phyloP scores from a whole-genome alignment of 1,139 yeast species.

The Nakaseomyces uthaithaninus region DNA sequence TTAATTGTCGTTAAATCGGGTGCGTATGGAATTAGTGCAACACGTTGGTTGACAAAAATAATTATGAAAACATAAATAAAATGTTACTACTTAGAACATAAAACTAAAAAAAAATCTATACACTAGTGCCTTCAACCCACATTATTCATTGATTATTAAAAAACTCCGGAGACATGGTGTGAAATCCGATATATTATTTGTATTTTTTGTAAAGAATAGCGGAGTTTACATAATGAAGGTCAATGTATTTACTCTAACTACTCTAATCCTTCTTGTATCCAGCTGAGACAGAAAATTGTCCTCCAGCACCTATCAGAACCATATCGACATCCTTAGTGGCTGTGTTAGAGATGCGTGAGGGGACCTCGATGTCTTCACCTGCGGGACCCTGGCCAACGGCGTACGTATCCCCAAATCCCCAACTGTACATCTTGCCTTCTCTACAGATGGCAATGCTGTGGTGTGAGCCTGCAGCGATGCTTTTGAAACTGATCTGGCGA shows the following conservation, averaged over 20 bases:
- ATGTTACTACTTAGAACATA: too few species aligned
- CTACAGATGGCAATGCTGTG: slow-evolving; percentile 67
- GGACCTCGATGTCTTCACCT: slow-evolving; percentile 80
- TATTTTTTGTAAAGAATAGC: not conserved
- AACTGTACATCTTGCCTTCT: slow-evolving; percentile 80
- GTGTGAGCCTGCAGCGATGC: slow-evolving; percentile 79
- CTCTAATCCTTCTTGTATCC: slow-evolving; percentile 39
- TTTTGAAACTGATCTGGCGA: slow-evolving; percentile 41
- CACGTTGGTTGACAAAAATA: too few species aligned
- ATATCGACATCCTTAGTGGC: slow-evolving; percentile 80
- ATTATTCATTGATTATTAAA: too few species aligned
- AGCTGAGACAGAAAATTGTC: slow-evolving; percentile 86
- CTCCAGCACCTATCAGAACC: slow-evolving; percentile 75
- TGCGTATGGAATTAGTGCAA: too few species aligned
- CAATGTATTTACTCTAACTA: not conserved
- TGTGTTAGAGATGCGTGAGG: slow-evolving; percentile 82
- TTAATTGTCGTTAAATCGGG: too few species aligned
- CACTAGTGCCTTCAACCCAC: too few species aligned
- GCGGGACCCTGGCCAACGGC: slow-evolving; percentile 92
- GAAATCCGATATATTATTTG: too few species aligned
- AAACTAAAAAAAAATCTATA: too few species aligned
- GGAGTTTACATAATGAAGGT: not conserved
- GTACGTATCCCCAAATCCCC: slow-evolving; percentile 98
- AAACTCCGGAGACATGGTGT: too few species aligned
- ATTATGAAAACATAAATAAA: too few species aligned